Evolutionary conservation across 352 stramenopile species (phyloP).

Genomic region (Globisporangium middletonii): DNA sequence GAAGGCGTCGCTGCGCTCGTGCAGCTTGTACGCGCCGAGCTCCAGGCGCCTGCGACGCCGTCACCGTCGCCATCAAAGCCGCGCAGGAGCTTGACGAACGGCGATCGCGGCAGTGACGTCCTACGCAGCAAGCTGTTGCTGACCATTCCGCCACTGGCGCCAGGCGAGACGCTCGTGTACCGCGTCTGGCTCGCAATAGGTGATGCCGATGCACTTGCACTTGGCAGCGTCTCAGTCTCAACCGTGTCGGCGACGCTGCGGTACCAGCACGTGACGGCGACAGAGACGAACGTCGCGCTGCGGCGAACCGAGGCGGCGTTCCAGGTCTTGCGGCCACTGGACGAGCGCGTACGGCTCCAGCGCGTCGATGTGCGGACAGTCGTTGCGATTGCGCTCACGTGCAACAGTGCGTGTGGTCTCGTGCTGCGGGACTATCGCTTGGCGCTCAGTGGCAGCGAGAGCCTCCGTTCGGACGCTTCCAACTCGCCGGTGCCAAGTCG

Average conservation of each 20-base stretch:
- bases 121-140: constrained; percentile 15
- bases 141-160: constrained; percentile 18
- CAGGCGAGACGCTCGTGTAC: constrained; percentile 17
- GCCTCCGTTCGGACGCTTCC: neutral
- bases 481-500: neutral
- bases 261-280: constrained; percentile 18
- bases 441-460: constrained; percentile 3
- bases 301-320: constrained; percentile 25
- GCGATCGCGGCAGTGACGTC: neutral
- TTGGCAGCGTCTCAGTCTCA: constrained; percentile 1
- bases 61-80: neutral
- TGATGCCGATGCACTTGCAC: constrained; percentile 9
- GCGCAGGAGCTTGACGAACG: neutral
- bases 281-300: constrained; percentile 16
- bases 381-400: constrained; percentile 28
- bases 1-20: neutral
- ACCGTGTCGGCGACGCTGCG: constrained; percentile 20
- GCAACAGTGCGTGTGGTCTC: constrained; percentile 24
- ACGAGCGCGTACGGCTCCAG: constrained; percentile 29
- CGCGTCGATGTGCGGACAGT: constrained; percentile 26
- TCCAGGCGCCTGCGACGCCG: neutral
- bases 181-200: constrained; percentile 16
- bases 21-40: constrained; percentile 9
- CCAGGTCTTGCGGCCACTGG: constrained; percentile 25
- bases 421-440: constrained; percentile 30